Evolutionary conservation across 2,329 filamentous ascomycete genomes (phyloP).

Genomic region (Colletotrichum sp.): DNA sequence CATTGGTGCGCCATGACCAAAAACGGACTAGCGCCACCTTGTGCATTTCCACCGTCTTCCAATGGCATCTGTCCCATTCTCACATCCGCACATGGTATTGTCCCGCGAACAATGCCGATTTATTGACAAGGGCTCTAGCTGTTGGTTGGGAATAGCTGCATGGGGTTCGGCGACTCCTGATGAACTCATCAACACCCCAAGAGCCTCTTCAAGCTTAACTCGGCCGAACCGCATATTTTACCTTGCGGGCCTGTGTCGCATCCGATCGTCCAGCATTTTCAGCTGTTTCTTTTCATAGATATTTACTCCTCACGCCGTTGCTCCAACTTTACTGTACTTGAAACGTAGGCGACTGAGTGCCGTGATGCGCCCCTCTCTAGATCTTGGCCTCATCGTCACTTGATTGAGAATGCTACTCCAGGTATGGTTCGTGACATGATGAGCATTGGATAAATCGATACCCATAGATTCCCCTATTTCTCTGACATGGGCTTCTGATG

Average conservation of each 20-base stretch:
- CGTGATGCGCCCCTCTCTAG: background rate
- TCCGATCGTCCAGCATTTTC: background rate
- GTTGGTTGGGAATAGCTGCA: background rate
- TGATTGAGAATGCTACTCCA: background rate
- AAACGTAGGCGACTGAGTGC: background rate
- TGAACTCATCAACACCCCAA: background rate
- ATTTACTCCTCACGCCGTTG: background rate
- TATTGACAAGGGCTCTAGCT: background rate
- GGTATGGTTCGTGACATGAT: no score
- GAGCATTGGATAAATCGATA: background rate
- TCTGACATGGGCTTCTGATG: background rate
- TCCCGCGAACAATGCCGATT: background rate
- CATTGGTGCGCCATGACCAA: slow-evolving; percentile 33
- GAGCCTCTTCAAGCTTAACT: background rate
- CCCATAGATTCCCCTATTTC: background rate
- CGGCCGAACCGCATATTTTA: background rate
- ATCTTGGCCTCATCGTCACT: background rate
- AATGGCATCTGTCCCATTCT: slow-evolving; percentile 32
- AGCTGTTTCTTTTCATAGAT: background rate
- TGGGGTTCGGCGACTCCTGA: background rate
- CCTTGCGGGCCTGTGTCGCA: background rate
- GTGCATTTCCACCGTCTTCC: slow-evolving; percentile 41
- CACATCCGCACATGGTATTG: slow-evolving; percentile 20
- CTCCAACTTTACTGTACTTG: background rate
- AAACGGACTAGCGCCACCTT: slow-evolving; percentile 31